Base-by-base conservation (phyloP, 2,329 filamentous ascomycete genomes). In the Phialocephala sp. region DNA sequence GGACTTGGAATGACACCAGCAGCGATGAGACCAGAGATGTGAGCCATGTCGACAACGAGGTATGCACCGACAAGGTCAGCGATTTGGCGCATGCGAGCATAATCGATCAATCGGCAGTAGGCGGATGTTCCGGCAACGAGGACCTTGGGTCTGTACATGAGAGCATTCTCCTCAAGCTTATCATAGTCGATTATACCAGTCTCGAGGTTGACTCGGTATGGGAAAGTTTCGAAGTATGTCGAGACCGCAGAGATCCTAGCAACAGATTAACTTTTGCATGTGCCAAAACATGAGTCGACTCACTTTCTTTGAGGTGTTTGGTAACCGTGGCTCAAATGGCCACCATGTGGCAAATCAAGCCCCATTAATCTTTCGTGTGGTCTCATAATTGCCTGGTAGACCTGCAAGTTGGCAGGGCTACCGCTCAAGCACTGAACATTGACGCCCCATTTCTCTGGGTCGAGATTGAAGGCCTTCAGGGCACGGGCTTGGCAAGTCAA, bases 181-280 rank as follows among this genome's bases (percentile, higher is more conserved):
- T 97, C 93, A 80, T 99, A 99, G 82, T 99, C 95, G 76, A 99
- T 99, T 80, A 98, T 89, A 73, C 95, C 95, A 37, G 95, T 98
- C 76, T 91, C 87, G 74, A 92, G 86, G 80, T 95, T 85, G 69
- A 98, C 90, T 68, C 93, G 90, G 86, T 99, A 99, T 63, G 95
- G 95, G 82, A 99, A 90, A 66, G 95, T 99, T 86, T 99, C 94
- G 78, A 98, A 99, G 87, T 99, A 99, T 76, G 94, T 98, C 45
- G 94, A 98, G 74, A 99, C 91, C 67, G 93, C 93, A 63, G 94
- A 98, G 80, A 99, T 99, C 84, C 85, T 66, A 35, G 36, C 52
- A 27, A 27, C 55, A 54, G 20, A 27, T 75, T 65, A 74, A 68
- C 60, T 63, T 36, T 18, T 47, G 36, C 14, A 55, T 36, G 27